phyloP scores from a whole-genome alignment of 1,284 basidiomycete species.

The Chondrostereum purpureum region DNA sequence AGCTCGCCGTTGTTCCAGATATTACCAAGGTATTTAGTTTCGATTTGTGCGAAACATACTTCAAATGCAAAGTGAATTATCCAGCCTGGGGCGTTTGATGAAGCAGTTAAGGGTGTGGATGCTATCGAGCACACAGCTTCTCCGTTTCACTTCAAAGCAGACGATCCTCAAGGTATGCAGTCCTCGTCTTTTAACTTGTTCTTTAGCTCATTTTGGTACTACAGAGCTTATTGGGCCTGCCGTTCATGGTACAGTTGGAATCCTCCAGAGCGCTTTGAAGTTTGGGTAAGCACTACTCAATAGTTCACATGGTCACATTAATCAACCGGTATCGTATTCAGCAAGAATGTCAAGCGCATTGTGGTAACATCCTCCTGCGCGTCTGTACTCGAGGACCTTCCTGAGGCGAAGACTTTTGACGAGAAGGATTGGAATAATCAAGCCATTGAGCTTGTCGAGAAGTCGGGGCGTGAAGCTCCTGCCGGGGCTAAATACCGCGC shows the following conservation, averaged over 20 bases:
- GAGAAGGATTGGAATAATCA: constrained; percentile 59
- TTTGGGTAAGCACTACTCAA: background rate
- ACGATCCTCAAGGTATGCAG: constrained; percentile 22
- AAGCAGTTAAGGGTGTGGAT: constrained; percentile 61
- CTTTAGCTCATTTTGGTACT: background rate
- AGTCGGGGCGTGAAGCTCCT: constrained; percentile 35
- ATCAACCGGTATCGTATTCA: constrained; percentile 31
- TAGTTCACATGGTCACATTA: background rate
- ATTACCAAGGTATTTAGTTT: constrained; percentile 31
- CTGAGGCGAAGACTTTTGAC: constrained; percentile 25
- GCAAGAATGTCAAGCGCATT: constrained; percentile 43
- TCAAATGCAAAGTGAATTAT: background rate
- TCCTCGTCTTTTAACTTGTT: background rate
- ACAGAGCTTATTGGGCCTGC: constrained; percentile 35
- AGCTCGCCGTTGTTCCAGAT: constrained; percentile 40
- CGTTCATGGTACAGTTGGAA: constrained; percentile 26
- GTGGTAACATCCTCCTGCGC: constrained; percentile 61
- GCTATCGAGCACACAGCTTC: constrained; percentile 56
- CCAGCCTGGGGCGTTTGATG: constrained; percentile 58
- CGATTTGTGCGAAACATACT: background rate
- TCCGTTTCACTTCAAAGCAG: constrained; percentile 32
- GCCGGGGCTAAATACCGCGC: constrained; percentile 30
- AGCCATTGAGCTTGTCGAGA: constrained; percentile 35
- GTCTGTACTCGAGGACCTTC: constrained; percentile 35
- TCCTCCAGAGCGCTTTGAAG: constrained; percentile 3